Conservation (phyloP, 495 filamentous ascomycete species). For the Neurospora sp. region DNA sequence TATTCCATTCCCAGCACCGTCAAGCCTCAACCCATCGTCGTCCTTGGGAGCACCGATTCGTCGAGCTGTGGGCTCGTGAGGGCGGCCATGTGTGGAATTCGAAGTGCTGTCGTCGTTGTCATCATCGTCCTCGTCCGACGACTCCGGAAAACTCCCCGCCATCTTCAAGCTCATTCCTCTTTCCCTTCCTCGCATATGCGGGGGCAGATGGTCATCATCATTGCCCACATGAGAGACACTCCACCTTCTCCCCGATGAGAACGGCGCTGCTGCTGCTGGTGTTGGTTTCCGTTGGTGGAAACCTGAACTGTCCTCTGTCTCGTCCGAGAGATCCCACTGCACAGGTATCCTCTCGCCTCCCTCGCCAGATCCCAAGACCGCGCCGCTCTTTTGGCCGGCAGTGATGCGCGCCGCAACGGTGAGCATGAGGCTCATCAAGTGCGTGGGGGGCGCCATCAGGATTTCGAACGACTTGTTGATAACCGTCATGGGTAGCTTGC, state of each 20-base stretch:
- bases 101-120: not conserved
- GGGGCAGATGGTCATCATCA: not conserved
- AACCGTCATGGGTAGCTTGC: conserved; percentile 54
- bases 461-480: conserved; percentile 67
- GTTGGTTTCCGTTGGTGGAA: conserved; percentile 14
- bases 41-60: not conserved
- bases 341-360: conserved; percentile 41
- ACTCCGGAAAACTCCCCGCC: conserved; percentile 21
- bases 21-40: not conserved
- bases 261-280: conserved; percentile 8
- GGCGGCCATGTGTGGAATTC: not conserved
- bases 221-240: not conserved
- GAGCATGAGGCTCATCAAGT: conserved; percentile 67
- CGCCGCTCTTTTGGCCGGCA: conserved; percentile 48
- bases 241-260: conserved; percentile 1
- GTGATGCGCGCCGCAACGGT: conserved; percentile 67
- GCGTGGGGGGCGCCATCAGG: conserved; percentile 62
- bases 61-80: not conserved
- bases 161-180: conserved; percentile 9
- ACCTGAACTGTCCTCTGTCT: conserved; percentile 16
- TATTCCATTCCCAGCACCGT: not conserved
- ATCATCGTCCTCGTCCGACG: conserved; percentile 6
- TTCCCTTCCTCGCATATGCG: not conserved
- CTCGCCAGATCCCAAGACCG: conserved; percentile 38
- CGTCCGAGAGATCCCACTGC: conserved; percentile 45